Evolutionary conservation across 805 yeast genomes (phyloP), one percentile per base, ranked within the genome.

Genomic region (Priceomyces medius): DNA sequence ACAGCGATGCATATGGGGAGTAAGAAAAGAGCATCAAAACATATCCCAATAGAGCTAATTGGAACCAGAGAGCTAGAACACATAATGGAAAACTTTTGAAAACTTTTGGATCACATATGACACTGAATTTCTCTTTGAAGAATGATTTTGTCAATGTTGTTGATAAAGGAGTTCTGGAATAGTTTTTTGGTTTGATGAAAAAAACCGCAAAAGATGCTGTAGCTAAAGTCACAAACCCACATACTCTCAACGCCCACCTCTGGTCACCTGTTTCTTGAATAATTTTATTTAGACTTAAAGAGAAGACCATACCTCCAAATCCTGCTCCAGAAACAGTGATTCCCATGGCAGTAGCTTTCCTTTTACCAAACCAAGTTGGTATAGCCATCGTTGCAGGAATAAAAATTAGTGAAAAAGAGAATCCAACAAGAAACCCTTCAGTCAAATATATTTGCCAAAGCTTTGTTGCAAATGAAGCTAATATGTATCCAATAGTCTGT

Each of bases 401-500:
- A 44, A 65, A 74, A 16, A 72, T 51, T 21, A 74, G 47, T 3
- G 73, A 70, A 24, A 73, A 64, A n/a, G 80, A 74, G 12, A 74
- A 40, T 2, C 81, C 82, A 26, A 68, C 68, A 17, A 75, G 49
- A 3, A 77, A 48, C 2, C 83, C 83, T 53, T 78, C 81, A 5
- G 80, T 69, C 41, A 77, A 54, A 51, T 64, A 74, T 9, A 78
- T 48, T 45, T 78, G 80, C 80, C 81, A 78, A 9, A 71, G 51
- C 16, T 64, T 63, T 2, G 62, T 71, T 2, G 80, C 66, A 48
- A 69, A 79, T 3, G 80, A 73, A 3, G 83, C 81, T 53, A 76
- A 52, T 51, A 77, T 64, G 29, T 73, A 57, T 1, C 77, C 74
- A 5, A 69, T 58, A 18, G 72, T 61, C 50, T 72, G 71, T 26